Percentiles rank a stretch among this genome's conserved stretches.
These are phyloP conservation scores for Syzygium oleosum DNA, from an alignment of 345 rosid species.

Conservation along the genomic window DNA sequence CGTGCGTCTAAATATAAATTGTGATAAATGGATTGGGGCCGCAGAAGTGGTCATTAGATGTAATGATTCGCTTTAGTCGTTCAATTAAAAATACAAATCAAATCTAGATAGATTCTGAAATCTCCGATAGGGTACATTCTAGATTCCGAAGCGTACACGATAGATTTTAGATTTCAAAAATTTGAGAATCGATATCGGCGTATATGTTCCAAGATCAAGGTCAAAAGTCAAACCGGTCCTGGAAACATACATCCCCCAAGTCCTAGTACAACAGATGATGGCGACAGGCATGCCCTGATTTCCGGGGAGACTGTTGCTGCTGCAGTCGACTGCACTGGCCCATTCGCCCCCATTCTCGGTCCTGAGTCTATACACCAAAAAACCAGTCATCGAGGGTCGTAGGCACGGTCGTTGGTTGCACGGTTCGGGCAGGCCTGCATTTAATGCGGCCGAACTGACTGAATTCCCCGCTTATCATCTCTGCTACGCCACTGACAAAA, in stretches of 20 bases:
- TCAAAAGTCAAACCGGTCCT: too few species aligned
- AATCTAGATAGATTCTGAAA: too few species aligned
- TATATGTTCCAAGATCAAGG: fast-evolving
- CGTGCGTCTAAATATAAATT: too few species aligned
- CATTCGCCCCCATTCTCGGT: not conserved
- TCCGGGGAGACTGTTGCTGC: not conserved
- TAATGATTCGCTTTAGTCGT: too few species aligned
- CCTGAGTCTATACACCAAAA: not conserved
- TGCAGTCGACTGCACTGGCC: not conserved
- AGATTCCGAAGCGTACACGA: fast-evolving
- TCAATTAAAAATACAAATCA: too few species aligned
- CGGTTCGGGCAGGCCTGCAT: not conserved
- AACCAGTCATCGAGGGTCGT: not conserved
- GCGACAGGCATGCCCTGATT: not conserved
- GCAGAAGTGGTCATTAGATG: too few species aligned
- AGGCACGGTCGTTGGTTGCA: not conserved
- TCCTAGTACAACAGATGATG: not conserved
- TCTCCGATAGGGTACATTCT: fast-evolving
- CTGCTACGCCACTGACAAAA: not conserved
- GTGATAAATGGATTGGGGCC: too few species aligned
- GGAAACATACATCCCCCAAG: too few species aligned
- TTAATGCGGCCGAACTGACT: not conserved
- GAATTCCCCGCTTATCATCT: not conserved
- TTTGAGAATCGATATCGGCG: too few species aligned
- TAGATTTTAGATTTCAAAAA: too few species aligned